phyloP scores from a whole-genome alignment of 768 basidiomycete genomes.

The Calocera viscosa region DNA sequence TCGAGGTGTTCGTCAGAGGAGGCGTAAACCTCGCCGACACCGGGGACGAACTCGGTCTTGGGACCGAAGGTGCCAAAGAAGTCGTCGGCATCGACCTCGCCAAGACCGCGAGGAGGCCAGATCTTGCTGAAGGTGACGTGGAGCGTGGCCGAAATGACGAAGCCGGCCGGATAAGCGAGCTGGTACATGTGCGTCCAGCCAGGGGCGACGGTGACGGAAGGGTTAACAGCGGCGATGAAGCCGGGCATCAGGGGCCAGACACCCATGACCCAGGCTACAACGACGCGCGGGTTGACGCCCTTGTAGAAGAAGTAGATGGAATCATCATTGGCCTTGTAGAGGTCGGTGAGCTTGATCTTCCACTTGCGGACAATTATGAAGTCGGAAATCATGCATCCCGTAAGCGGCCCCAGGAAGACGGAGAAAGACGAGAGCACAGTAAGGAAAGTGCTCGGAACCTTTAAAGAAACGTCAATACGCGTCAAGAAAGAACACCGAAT shows the following conservation, averaged over 20 bases:
- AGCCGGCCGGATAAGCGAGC: constrained; percentile 1
- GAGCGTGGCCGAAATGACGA: background rate
- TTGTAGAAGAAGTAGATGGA: constrained; percentile 20
- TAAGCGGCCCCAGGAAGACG: constrained; percentile 11
- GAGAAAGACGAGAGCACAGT: constrained; percentile 10
- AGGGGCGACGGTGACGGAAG: background rate
- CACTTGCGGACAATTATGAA: constrained; percentile 16
- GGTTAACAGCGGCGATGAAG: constrained; percentile 7
- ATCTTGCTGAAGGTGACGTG: background rate
- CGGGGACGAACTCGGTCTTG: background rate
- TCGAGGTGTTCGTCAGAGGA: constrained; percentile 1
- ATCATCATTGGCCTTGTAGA: constrained; percentile 18
- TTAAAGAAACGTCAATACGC: background rate
- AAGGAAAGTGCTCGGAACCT: constrained; percentile 10
- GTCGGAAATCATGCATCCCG: constrained; percentile 9
- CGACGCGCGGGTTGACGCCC: constrained; percentile 22
- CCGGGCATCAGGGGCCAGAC: constrained; percentile 10
- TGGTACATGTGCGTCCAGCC: constrained; percentile 6
- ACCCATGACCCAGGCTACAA: constrained; percentile 20
- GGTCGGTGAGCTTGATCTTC: constrained; percentile 17
- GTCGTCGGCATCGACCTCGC: background rate
- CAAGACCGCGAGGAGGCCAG: background rate
- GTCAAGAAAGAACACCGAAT: background rate
- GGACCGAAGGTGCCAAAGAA: background rate
- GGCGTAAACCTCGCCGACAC: constrained; percentile 2